phyloP scores from a whole-genome alignment of 225 moss, liverwort and hornwort species.

The Antitrichia curtipendula region DNA sequence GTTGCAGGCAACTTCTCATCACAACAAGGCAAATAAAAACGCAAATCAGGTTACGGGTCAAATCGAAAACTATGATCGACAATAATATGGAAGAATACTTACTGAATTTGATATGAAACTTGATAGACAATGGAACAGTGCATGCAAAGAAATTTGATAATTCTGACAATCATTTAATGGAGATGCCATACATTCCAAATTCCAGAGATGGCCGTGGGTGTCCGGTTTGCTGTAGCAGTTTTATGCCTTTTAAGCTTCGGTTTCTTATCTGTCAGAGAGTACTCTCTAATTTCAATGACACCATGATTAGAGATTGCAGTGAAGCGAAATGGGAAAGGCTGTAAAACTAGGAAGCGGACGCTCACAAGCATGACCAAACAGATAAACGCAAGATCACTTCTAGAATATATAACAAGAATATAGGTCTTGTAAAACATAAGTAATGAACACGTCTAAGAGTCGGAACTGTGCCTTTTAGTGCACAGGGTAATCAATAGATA shows the following conservation, averaged over 20 bases:
- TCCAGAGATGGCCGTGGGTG: background rate
- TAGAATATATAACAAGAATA: background rate
- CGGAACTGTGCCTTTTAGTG: background rate
- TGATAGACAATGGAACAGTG: background rate
- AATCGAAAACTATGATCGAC: background rate
- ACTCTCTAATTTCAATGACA: slow-evolving; percentile 17
- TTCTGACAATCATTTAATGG: background rate
- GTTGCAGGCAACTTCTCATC: slow-evolving; percentile 30
- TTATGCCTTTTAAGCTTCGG: background rate
- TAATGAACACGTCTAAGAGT: background rate
- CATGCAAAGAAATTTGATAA: background rate
- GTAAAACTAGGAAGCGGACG: background rate
- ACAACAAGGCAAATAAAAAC: background rate
- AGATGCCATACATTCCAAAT: slow-evolving; percentile 23
- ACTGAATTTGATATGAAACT: background rate
- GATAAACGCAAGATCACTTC: background rate
- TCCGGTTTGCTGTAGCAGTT: background rate
- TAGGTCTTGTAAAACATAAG: background rate
- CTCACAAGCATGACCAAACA: background rate
- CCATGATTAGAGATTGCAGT: slow-evolving; percentile 2
- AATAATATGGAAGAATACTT: background rate
- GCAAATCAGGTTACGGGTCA: background rate
- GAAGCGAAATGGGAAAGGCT: background rate
- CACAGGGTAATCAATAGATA: background rate
- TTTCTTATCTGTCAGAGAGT: slow-evolving; percentile 14